Evolutionary conservation across 108 stramenopile genomes (phyloP).

Genomic region (Pseudonitzschia multistriata): DNA sequence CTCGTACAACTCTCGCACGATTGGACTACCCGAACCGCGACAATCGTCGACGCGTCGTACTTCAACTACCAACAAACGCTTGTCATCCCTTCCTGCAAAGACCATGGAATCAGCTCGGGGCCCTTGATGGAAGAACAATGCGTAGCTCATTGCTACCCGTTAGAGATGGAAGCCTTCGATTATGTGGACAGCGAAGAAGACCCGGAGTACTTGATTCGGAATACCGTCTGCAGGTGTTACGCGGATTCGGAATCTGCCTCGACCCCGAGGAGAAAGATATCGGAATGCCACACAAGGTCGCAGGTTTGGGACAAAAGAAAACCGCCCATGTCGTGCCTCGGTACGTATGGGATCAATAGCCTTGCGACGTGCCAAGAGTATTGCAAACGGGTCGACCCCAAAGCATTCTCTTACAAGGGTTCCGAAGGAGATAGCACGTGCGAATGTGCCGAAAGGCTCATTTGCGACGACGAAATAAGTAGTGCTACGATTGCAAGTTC

Average conservation of each 20-base stretch:
- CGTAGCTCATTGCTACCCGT: slow-evolving; percentile 3
- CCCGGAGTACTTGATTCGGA: slow-evolving; percentile 16
- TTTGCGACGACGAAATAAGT: slow-evolving; percentile 8
- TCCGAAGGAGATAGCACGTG: slow-evolving; percentile 7
- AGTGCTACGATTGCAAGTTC: too few species aligned
- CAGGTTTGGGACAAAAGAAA: slow-evolving; percentile 25
- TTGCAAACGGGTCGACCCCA: slow-evolving; percentile 27
- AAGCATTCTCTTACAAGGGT: slow-evolving; percentile 12
- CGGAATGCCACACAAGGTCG: slow-evolving; percentile 17
- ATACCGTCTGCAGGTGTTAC: slow-evolving; percentile 26
- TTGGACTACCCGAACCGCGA: background rate
- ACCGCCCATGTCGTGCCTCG: slow-evolving; percentile 10
- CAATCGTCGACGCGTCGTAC: background rate
- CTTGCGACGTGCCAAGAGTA: slow-evolving; percentile 22
- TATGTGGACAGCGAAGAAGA: slow-evolving; percentile 19
- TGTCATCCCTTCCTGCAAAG: slow-evolving; percentile 11
- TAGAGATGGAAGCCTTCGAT: slow-evolving; percentile 15
- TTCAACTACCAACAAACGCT: background rate
- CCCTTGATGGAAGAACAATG: slow-evolving; percentile 13
- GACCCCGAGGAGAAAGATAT: slow-evolving; percentile 1
- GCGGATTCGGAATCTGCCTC: background rate
- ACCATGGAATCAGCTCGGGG: slow-evolving; percentile 11
- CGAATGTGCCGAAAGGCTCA: background rate
- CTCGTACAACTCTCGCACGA: background rate
- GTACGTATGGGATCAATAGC: slow-evolving; percentile 18